These are phyloP conservation scores for Aspergillus jensenii DNA, from an alignment of 2,329 filamentous ascomycete genomes.

Conservation along the genomic window DNA sequence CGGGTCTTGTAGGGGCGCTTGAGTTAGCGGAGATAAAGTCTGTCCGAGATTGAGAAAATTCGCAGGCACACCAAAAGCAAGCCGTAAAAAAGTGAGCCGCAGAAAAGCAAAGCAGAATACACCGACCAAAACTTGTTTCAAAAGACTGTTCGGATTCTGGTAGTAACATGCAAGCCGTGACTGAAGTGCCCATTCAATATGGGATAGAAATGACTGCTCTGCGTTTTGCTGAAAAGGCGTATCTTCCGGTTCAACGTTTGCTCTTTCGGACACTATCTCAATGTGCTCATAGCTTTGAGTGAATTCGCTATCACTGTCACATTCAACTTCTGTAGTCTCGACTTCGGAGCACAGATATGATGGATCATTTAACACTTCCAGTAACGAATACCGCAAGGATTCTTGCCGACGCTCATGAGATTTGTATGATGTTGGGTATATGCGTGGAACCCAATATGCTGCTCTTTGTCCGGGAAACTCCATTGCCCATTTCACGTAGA, in stretches of 20 bases:
- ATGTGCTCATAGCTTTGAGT: background rate
- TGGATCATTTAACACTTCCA: background rate
- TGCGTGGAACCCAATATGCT: constrained; percentile 28
- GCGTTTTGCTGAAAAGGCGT: too few species aligned
- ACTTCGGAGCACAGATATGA: background rate
- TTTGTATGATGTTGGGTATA: constrained; percentile 18
- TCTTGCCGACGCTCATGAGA: constrained; percentile 10
- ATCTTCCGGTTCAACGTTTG: background rate
- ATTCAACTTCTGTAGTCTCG: background rate
- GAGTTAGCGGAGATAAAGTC: background rate
- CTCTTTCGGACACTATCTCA: background rate
- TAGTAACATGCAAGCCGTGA: background rate
- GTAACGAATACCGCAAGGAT: constrained; percentile 10
- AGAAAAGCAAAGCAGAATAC: constrained; percentile 1
- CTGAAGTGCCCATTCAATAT: background rate
- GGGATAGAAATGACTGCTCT: background rate
- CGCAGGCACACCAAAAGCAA: background rate
- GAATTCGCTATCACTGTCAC: background rate
- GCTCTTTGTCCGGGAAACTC: constrained; percentile 10
- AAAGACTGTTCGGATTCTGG: background rate
- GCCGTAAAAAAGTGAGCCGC: background rate
- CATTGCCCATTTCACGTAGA: constrained; percentile 28
- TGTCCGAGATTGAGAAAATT: background rate
- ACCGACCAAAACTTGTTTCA: background rate
- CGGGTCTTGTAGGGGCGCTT: background rate